Conservation (phyloP, 2,329 filamentous ascomycete genomes). For the Fusarium pininemorale region DNA sequence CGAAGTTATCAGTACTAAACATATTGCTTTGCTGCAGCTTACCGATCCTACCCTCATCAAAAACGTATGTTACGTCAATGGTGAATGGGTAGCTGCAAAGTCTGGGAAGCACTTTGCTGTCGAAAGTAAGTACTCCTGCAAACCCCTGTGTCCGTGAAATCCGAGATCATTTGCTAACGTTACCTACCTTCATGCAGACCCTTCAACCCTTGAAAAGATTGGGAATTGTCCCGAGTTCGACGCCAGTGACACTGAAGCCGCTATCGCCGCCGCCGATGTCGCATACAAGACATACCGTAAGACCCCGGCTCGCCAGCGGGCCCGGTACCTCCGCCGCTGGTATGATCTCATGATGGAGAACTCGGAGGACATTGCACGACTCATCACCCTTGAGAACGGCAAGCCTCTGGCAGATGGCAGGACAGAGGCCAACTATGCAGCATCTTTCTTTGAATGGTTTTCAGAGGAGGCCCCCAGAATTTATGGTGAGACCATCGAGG, state of each 20-base stretch:
- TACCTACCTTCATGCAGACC: slow-evolving; percentile 59
- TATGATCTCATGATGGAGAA: slow-evolving; percentile 74
- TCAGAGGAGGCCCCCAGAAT: slow-evolving; percentile 68
- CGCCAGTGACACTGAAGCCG: slow-evolving; percentile 71
- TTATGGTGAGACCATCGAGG: slow-evolving; percentile 58
- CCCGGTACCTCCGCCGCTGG: slow-evolving; percentile 70
- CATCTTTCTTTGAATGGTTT: slow-evolving; percentile 72
- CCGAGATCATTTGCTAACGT: slow-evolving; percentile 12
- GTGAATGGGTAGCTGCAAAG: slow-evolving; percentile 77
- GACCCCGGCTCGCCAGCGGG: slow-evolving; percentile 67
- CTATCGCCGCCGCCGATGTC: slow-evolving; percentile 73
- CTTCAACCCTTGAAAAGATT: slow-evolving; percentile 74
- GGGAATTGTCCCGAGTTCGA: slow-evolving; percentile 79
- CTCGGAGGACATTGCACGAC: slow-evolving; percentile 69
- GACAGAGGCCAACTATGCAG: slow-evolving; percentile 66
- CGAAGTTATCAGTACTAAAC: slow-evolving; percentile 27
- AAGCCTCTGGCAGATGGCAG: slow-evolving; percentile 71
- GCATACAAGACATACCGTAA: slow-evolving; percentile 67
- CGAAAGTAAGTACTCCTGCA: slow-evolving; percentile 56
- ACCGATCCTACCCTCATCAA: slow-evolving; percentile 75
- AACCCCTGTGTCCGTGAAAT: neutral
- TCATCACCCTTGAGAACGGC: slow-evolving; percentile 78
- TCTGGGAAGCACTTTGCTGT: slow-evolving; percentile 80
- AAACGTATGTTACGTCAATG: slow-evolving; percentile 76
- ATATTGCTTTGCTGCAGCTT: slow-evolving; percentile 51